These are phyloP conservation scores for Aristolochia contorta DNA, from an alignment of 164 flowering plant genomes.

Conservation along the genomic window DNA sequence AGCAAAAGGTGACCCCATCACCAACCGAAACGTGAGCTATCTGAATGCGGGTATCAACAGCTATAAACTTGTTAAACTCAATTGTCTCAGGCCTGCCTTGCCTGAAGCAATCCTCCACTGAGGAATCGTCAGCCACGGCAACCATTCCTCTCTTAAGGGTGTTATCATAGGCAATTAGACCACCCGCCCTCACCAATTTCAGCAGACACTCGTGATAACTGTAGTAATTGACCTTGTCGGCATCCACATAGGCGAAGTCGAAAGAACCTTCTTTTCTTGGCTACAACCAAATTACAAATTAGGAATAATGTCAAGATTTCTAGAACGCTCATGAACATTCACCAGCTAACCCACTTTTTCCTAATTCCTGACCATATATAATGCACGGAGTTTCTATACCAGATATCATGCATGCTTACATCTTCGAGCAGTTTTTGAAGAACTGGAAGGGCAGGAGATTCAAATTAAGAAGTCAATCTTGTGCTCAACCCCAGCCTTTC, in stretches of 20 bases:
- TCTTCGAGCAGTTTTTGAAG: constrained; percentile 17
- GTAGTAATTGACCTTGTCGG: constrained; percentile 13
- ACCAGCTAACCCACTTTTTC: neutral
- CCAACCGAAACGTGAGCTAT: constrained; percentile 11
- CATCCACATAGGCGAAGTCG: constrained; percentile 19
- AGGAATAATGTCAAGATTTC: neutral
- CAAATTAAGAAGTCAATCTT: constrained; percentile 23
- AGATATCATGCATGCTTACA: constrained; percentile 4
- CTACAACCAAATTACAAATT: neutral
- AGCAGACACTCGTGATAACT: constrained; percentile 14
- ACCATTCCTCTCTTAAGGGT: constrained; percentile 15
- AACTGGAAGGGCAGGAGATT: constrained; percentile 12
- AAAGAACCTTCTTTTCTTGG: constrained; percentile 4
- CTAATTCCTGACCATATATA: neutral
- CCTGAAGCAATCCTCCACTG: neutral
- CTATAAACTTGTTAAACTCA: constrained; percentile 11
- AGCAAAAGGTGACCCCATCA: constrained; percentile 18
- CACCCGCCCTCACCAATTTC: constrained; percentile 19
- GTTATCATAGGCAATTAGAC: constrained; percentile 18
- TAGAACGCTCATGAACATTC: neutral
- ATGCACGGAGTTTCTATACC: neutral
- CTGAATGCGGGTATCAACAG: constrained; percentile 14
- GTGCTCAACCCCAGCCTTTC: constrained; percentile 23
- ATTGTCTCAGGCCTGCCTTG: neutral
- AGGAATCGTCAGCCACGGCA: constrained; percentile 2